Percentiles rank a stretch among this genome's conserved stretches.
These are phyloP conservation scores for Tylopilus felleus DNA, from an alignment of 768 basidiomycete genomes.

Conservation along the genomic window DNA sequence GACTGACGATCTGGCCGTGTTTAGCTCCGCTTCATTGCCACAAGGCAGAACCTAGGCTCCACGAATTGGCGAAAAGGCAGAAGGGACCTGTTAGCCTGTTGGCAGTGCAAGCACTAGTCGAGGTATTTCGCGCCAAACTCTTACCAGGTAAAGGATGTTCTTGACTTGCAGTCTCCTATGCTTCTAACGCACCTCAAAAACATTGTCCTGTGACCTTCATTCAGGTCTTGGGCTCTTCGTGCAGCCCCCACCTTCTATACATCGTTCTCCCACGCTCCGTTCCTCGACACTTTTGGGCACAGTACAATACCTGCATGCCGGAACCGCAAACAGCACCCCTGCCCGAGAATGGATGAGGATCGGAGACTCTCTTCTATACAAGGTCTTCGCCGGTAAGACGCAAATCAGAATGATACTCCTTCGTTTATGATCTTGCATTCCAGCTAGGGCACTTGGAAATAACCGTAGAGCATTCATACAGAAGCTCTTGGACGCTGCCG, in stretches of 20 bases:
- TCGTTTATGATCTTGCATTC: not conserved
- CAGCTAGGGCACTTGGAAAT: not conserved
- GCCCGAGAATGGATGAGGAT: slow-evolving; percentile 8
- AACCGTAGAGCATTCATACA: slow-evolving; percentile 4
- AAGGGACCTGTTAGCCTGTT: slow-evolving; percentile 13
- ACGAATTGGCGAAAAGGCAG: not conserved
- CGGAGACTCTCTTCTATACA: slow-evolving; percentile 6
- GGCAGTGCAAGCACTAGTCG: slow-evolving; percentile 21
- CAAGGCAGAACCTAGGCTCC: slow-evolving; percentile 1
- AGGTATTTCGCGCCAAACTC: slow-evolving; percentile 9
- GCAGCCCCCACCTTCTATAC: not conserved
- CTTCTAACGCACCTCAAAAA: not conserved
- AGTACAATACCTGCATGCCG: slow-evolving; percentile 3
- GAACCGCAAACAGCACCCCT: not conserved
- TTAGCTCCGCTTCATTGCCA: slow-evolving; percentile 1
- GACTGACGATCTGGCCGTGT: not conserved
- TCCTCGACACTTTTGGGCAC: slow-evolving; percentile 1
- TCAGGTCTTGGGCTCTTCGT: not conserved
- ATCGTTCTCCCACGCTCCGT: slow-evolving; percentile 7
- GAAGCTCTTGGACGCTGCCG: slow-evolving; percentile 2
- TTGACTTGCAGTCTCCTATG: too few relatives aligned
- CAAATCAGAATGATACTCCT: not conserved
- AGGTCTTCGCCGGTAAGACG: slow-evolving; percentile 2
- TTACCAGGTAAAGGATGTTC: slow-evolving; percentile 6
- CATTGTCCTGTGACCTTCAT: not conserved